Evolutionary conservation across 1,139 yeast species (phyloP), one percentile per base, ranked within the genome.

Genomic region (Sugiyamaella novakii): DNA sequence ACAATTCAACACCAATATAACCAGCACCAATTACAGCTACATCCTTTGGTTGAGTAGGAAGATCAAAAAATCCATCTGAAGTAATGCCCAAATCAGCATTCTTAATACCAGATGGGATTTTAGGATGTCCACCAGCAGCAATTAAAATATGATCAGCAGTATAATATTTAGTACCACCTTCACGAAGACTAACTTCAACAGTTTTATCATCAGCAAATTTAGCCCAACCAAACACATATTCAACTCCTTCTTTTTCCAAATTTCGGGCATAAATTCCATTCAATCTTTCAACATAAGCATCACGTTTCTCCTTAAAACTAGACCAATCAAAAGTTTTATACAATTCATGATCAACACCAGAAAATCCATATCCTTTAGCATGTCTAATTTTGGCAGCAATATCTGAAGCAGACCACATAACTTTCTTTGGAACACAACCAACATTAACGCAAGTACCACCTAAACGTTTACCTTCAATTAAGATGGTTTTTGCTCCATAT

Each of bases 391-490:
- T 81, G 56, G 80, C 79, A 18, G 97, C 97, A 68, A 87, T 72
- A 60, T 89, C 96, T 28, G 92, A 83, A 17, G 97, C 96, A 59
- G 89, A 83, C 98, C 98, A 92, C 98, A 92, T 91, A 45, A 94
- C 89, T 69, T 92, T 92, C 76, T 92, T 92, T 41, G 99, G 99
- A 31, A 92, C 98, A 76, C 99, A 92, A 14, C 99, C 99, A 38
- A 91, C 98, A 67, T 94, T 94, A 57, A 94, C 99, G 78, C 99
- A 92, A 42, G 99, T 94, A 36, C 99, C 99, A 50, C 98, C 98
- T 69, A 94, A 77, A 27, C 69, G 66, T 51, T 82, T 80, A 34
- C 87, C 81, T 69, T 92, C 98, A 51, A 92, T 77, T 34, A 92
- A 66, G 54, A 91, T 75, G 1, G 94, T 85, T 59, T 88, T 87